Evolutionary conservation across 2,329 filamentous ascomycete genomes (phyloP).

Genomic region (Fusarium sambucinum): DNA sequence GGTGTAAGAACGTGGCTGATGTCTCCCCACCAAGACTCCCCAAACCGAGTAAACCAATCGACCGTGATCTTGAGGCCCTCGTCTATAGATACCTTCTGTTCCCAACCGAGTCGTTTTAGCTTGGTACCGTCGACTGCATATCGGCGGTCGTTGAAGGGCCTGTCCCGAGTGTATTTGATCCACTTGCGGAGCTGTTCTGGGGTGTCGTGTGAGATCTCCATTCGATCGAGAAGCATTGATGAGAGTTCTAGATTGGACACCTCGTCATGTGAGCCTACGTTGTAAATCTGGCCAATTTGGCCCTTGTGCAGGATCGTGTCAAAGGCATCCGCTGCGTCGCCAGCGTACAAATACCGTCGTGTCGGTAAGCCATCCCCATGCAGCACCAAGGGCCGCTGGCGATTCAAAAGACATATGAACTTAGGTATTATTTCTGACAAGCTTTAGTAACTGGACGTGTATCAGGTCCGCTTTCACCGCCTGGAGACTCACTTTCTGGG

Average conservation of each 20-base stretch:
- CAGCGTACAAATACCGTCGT: constrained; percentile 81
- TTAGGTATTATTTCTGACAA: constrained; percentile 83
- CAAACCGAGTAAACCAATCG: constrained; percentile 76
- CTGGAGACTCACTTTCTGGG: constrained; percentile 75
- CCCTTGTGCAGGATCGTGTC: constrained; percentile 87
- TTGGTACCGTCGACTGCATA: constrained; percentile 80
- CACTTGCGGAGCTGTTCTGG: constrained; percentile 69
- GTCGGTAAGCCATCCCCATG: constrained; percentile 83
- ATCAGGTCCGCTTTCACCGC: background rate
- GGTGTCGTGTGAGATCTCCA: constrained; percentile 66
- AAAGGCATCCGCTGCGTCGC: constrained; percentile 83
- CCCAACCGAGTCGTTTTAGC: constrained; percentile 75
- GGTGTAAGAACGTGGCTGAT: constrained; percentile 76
- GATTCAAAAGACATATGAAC: constrained; percentile 78
- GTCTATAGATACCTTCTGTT: constrained; percentile 73
- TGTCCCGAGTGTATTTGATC: constrained; percentile 81
- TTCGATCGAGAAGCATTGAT: constrained; percentile 71
- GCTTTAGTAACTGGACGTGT: constrained; percentile 5
- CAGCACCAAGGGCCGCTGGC: constrained; percentile 74
- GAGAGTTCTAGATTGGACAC: constrained; percentile 80
- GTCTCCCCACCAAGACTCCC: constrained; percentile 78
- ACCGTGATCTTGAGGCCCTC: constrained; percentile 74
- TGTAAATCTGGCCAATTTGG: constrained; percentile 80
- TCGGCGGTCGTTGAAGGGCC: constrained; percentile 81
- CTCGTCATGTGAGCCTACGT: constrained; percentile 82